phyloP scores from a whole-genome alignment of 352 stramenopile genomes.

The Phytophthora parvispora region DNA sequence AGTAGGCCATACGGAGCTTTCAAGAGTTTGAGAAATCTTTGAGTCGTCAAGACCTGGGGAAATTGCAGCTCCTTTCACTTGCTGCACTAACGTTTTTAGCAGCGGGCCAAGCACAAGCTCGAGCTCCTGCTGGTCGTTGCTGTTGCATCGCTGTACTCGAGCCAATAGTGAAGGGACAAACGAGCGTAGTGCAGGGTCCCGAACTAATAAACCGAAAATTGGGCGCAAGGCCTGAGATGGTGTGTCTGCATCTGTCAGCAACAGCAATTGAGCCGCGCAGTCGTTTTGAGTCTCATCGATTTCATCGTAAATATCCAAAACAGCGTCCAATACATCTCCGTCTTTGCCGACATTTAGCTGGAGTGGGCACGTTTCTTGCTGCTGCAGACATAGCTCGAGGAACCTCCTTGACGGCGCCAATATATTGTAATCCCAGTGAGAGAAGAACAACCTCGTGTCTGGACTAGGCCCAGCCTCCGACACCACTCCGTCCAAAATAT shows the following conservation, averaged over 20 bases:
- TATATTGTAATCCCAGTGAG: slow-evolving; percentile 49
- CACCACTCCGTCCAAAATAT: slow-evolving; percentile 60
- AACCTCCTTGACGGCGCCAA: slow-evolving; percentile 30
- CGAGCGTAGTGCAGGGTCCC: slow-evolving; percentile 32
- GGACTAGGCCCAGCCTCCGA: slow-evolving; percentile 34
- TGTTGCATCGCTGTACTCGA: slow-evolving; percentile 42
- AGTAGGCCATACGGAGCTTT: neutral
- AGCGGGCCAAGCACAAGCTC: slow-evolving; percentile 26
- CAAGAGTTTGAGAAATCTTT: neutral
- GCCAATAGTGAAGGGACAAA: slow-evolving; percentile 45
- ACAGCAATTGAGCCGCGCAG: slow-evolving; percentile 22
- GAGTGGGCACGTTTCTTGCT: slow-evolving; percentile 35
- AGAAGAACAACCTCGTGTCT: slow-evolving; percentile 31
- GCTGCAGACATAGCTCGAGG: slow-evolving; percentile 29
- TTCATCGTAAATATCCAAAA: slow-evolving; percentile 41
- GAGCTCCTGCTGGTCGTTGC: slow-evolving; percentile 45
- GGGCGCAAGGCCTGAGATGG: slow-evolving; percentile 40
- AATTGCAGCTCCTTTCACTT: neutral
- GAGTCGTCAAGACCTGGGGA: neutral
- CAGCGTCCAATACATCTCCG: slow-evolving; percentile 31
- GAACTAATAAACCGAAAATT: slow-evolving; percentile 41
- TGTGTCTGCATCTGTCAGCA: neutral
- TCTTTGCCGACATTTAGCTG: slow-evolving; percentile 10
- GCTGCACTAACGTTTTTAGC: slow-evolving; percentile 11
- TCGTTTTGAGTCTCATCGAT: slow-evolving; percentile 37